Evolutionary conservation across 2,329 filamentous ascomycete species (phyloP).

Genomic region (Neodidymelliopsis sp.): DNA sequence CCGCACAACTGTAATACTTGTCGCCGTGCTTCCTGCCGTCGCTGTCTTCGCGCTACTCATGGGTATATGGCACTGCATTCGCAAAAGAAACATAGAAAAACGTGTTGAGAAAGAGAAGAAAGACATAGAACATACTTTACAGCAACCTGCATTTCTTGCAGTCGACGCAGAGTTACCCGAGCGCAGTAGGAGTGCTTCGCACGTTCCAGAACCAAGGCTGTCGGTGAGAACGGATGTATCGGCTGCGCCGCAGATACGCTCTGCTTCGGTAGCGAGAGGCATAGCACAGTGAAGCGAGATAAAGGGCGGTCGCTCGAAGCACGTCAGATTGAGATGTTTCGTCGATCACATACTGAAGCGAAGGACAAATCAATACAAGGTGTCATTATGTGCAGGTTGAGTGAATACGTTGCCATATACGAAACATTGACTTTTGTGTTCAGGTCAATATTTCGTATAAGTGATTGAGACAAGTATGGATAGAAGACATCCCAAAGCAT

Average conservation of each 20-base stretch:
- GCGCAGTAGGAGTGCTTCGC: neutral
- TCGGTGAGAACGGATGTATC: neutral
- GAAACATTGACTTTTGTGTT: no score
- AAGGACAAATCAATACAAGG: no score
- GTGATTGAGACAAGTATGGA: no score
- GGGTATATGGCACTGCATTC: constrained; percentile 1
- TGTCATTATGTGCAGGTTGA: no score
- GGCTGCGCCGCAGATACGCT: neutral
- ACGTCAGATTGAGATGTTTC: no score
- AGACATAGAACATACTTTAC: neutral
- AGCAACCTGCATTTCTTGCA: neutral
- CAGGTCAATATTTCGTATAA: no score
- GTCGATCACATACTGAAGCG: no score
- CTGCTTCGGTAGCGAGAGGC: neutral
- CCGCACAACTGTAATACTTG: neutral
- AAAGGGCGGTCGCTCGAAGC: no score
- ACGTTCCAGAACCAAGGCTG: neutral
- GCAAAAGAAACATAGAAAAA: neutral
- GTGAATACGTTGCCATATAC: no score
- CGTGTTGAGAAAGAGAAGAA: neutral
- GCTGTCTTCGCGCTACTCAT: neutral
- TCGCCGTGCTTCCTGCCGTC: neutral
- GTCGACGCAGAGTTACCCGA: neutral
- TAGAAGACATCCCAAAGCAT: no score
- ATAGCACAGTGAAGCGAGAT: no score